Conservation (phyloP, 441 rosid species). For the Pelargonium fulgidum region DNA sequence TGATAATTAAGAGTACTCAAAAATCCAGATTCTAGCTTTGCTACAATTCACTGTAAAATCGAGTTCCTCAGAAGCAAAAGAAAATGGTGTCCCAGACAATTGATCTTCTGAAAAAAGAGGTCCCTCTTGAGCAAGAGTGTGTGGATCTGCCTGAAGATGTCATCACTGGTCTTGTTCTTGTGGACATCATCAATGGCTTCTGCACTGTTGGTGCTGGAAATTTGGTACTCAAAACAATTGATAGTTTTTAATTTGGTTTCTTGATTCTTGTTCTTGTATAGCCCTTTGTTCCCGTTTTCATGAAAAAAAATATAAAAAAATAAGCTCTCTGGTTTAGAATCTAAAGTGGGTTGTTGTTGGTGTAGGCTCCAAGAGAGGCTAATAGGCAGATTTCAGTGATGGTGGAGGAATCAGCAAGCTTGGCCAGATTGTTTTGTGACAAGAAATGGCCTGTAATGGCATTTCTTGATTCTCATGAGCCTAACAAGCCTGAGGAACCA, state of each 20-base stretch:
- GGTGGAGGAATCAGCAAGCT: conserved; percentile 22
- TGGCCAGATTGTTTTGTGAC: conserved; percentile 27
- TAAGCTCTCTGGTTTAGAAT: too few species aligned
- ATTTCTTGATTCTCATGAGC: conserved; percentile 30
- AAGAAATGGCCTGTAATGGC: conserved; percentile 30
- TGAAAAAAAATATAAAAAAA: too few species aligned
- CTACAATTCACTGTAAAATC: too few species aligned
- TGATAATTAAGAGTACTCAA: too few species aligned
- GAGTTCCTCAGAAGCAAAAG: not conserved
- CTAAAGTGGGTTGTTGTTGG: not conserved
- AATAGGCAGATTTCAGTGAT: conserved; percentile 24
- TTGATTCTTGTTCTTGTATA: too few species aligned
- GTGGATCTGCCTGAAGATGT: conserved; percentile 21
- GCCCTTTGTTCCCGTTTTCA: too few species aligned
- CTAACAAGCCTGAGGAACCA: conserved; percentile 31
- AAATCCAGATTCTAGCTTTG: too few species aligned
- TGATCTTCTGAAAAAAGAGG: conserved; percentile 24
- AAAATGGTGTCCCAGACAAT: conserved; percentile 25
- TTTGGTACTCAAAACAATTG: conserved; percentile 16
- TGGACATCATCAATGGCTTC: conserved; percentile 32
- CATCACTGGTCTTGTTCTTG: conserved; percentile 28
- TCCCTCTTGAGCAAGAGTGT: conserved; percentile 26
- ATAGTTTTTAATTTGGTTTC: too few species aligned
- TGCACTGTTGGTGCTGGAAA: conserved; percentile 34
- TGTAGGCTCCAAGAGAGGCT: conserved; percentile 27